These are phyloP conservation scores for Solanum tarapatanum DNA, from an alignment of 257 asterid species.

Conservation along the genomic window DNA sequence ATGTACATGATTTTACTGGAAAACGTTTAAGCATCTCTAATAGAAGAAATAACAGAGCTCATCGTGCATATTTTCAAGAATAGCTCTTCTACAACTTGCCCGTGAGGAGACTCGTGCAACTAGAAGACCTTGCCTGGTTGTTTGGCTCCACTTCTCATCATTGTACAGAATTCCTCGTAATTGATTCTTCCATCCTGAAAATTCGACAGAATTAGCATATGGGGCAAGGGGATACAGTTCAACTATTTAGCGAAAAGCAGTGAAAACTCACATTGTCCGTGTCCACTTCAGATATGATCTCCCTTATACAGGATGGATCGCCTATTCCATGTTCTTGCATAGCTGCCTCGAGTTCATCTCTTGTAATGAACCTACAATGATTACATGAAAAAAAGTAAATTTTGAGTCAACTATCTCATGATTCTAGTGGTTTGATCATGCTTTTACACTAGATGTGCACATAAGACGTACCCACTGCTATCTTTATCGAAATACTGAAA, in stretches of 20 bases:
- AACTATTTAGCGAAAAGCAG: not conserved
- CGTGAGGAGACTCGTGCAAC: not conserved
- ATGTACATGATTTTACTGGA: not conserved
- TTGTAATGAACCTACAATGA: conserved; percentile 52
- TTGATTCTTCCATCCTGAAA: conserved; percentile 81
- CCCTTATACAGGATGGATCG: conserved; percentile 49
- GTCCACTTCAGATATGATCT: conserved; percentile 80
- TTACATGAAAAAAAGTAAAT: not conserved
- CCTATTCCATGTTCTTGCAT: conserved; percentile 78
- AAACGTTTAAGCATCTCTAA: not conserved
- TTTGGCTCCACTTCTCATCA: conserved; percentile 82
- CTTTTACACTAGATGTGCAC: not conserved
- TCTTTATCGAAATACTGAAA: conserved; percentile 80
- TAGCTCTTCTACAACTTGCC: not conserved
- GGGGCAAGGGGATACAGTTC: not conserved
- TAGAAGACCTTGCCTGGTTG: conserved; percentile 41
- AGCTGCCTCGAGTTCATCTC: conserved; percentile 77
- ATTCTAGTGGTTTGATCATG: not conserved
- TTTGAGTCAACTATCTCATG: not conserved
- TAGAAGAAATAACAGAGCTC: not conserved
- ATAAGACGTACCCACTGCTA: conserved; percentile 52
- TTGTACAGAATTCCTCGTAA: conserved; percentile 70
- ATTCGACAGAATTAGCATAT: not conserved
- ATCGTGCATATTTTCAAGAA: not conserved
- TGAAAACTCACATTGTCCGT: conserved; percentile 56